Percentiles rank a stretch among this genome's conserved stretches.
phyloP scores from a whole-genome alignment of 1,139 yeast genomes.

The Geotrichum cucujoidarum region DNA sequence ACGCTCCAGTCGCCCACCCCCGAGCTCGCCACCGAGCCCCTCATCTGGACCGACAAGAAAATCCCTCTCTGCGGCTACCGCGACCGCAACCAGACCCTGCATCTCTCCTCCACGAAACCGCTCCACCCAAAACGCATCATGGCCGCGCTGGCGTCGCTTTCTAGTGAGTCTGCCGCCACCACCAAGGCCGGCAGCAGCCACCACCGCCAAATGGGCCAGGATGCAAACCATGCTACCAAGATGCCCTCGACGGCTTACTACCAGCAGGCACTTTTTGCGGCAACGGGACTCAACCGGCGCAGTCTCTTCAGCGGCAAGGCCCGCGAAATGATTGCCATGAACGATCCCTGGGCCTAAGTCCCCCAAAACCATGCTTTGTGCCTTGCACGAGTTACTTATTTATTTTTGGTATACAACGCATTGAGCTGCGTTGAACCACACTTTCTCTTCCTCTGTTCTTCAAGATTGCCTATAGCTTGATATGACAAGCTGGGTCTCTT shows the following conservation, averaged over 20 bases:
- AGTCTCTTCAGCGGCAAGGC: constrained; percentile 49
- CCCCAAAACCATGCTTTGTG: neutral
- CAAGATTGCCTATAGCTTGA: too few species aligned
- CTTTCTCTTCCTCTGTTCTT: constrained; percentile 1
- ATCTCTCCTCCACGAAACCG: constrained; percentile 10
- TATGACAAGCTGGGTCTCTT: too few species aligned
- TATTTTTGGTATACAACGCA: neutral
- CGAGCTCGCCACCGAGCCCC: constrained; percentile 5
- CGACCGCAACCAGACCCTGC: constrained; percentile 20
- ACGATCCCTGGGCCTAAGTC: constrained; percentile 6
- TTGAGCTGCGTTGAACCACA: constrained; percentile 9
- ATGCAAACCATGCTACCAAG: neutral
- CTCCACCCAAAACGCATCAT: constrained; percentile 12
- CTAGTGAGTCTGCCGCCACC: neutral
- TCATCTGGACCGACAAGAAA: constrained; percentile 21
- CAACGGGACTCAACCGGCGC: constrained; percentile 41
- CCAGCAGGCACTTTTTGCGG: constrained; percentile 31
- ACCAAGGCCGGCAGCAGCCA: neutral
- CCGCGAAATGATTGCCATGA: constrained; percentile 45
- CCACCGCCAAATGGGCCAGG: neutral
- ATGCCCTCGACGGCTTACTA: constrained; percentile 23
- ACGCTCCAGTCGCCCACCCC: neutral
- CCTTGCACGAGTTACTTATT: too few species aligned
- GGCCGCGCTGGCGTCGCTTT: constrained; percentile 17
- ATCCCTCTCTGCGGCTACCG: constrained; percentile 30